A percentile compares a stretch with the other conserved stretches of the same genome.
Evolutionary conservation across 2,329 filamentous ascomycete genomes (phyloP).

Genomic region (Didymella pomorum): DNA sequence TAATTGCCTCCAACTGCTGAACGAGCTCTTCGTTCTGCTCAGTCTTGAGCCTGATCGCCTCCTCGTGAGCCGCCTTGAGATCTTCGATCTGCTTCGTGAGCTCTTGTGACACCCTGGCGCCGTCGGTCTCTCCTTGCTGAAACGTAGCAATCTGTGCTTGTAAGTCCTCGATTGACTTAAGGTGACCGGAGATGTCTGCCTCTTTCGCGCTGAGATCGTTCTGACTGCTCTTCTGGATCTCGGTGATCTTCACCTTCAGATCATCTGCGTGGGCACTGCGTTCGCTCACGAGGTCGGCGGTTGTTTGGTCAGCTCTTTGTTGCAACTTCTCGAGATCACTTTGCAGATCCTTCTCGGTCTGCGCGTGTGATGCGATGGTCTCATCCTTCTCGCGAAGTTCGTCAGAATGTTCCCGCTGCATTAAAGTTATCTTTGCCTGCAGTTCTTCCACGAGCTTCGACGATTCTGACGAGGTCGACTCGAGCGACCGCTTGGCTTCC

Average conservation of each 20-base stretch:
- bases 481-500: constrained; percentile 36
- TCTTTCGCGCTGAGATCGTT: constrained; percentile 38
- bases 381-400: constrained; percentile 44
- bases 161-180: constrained; percentile 44
- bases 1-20: constrained; percentile 46
- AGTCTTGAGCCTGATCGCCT: constrained; percentile 40
- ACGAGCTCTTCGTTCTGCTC: constrained; percentile 45
- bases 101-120: constrained; percentile 41
- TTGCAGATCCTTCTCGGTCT: constrained; percentile 37
- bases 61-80: constrained; percentile 41
- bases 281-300: constrained; percentile 41
- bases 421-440: constrained; percentile 39
- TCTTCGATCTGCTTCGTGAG: constrained; percentile 45
- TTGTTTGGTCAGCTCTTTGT: constrained; percentile 40
- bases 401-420: constrained; percentile 46
- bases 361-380: constrained; percentile 35
- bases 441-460: constrained; percentile 44
- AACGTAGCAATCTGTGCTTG: constrained; percentile 45
- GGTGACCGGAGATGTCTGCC: constrained; percentile 39
- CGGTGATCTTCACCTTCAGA: constrained; percentile 38
- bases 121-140: constrained; percentile 47
- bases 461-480: constrained; percentile 42
- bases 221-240: constrained; percentile 38
- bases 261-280: constrained; percentile 38
- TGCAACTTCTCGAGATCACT: constrained; percentile 39